Conservation (phyloP, 2,329 filamentous ascomycete species). For the Chaetothyriales sp. region DNA sequence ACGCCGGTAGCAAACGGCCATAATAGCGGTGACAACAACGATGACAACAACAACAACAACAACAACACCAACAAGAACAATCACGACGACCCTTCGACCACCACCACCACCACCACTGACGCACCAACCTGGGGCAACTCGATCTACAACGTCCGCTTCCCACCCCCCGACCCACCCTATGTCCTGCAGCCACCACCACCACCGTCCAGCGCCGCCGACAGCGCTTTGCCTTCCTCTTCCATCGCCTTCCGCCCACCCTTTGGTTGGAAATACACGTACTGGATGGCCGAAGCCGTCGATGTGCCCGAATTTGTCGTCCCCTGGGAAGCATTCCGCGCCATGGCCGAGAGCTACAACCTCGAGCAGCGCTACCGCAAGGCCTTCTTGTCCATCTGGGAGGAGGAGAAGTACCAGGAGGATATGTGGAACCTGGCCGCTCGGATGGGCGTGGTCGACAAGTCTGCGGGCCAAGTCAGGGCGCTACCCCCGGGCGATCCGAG, state of each 20-base stretch:
- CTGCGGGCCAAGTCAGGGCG: conserved; percentile 34
- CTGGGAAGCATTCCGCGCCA: conserved; percentile 90
- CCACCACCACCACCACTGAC: conserved; percentile 41
- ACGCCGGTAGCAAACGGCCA: conserved; percentile 25
- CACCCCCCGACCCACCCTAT: conserved; percentile 43
- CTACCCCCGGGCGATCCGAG: not conserved
- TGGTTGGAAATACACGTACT: conserved; percentile 97
- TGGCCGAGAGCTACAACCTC: conserved; percentile 93
- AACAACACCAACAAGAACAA: conserved; percentile 3
- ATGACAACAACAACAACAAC: conserved; percentile 20
- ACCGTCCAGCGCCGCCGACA: not conserved
- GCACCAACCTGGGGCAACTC: conserved; percentile 76
- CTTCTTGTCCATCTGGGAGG: conserved; percentile 81
- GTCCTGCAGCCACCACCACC: conserved; percentile 40
- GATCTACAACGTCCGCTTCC: conserved; percentile 84
- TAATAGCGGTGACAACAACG: conserved; percentile 15
- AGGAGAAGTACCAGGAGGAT: conserved; percentile 72
- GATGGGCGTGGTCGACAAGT: conserved; percentile 79
- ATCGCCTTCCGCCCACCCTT: conserved; percentile 89
- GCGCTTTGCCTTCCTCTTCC: conserved; percentile 33
- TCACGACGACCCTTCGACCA: conserved; percentile 3
- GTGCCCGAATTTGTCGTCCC: conserved; percentile 96
- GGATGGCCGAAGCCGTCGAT: conserved; percentile 88
- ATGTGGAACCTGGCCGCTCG: conserved; percentile 77
- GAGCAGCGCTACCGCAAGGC: conserved; percentile 88